Evolutionary conservation across 192 early-diverging fungal species (phyloP), one percentile per base, ranked within the genome.

Genomic region (Entomortierella beljakovae): DNA sequence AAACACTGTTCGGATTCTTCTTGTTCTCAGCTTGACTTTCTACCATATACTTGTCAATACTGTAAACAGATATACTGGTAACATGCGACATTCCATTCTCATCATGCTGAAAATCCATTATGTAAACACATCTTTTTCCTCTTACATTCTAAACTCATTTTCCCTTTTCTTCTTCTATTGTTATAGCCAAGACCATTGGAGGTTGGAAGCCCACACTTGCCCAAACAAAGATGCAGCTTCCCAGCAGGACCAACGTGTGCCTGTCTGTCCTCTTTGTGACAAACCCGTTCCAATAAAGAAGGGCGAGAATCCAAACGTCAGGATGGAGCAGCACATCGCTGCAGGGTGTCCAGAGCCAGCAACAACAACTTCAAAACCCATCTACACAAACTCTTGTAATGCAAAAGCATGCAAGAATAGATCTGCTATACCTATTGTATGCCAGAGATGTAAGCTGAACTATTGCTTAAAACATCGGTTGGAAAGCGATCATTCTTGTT

Each of bases 381-480:
- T 88, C 33, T 86, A 85, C 26, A 71, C 80, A 28, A 90, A 91
- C 58, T 71, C 82, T 18, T 96, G 95, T 68, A 74, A 81, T 22
- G 81, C 83, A 35, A 83, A 81, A 40, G 82, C 86, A 0, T 96
- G 95, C 62, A 90, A 84, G 43, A 86, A 87, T 32, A 85, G 91
- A 53, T 83, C 91, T 11, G 64, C 92, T 22, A 89, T 94, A 5
- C 88, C 87, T 32, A 88, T 94, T 16, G 50, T 81, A 34, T 96
- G 95, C 77, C 67, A 85, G 22, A 76, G 69, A 11, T 96, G 95
- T 75, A 63, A 80, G 22, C 67, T 84, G 29, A 83, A 82, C 34
- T 95, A 87, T 65, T 96, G 95, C 77, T 81, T 96, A 51, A 91
- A 91, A 65, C 95, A 96, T 82, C 88, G 94, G 29, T 79, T 93